These are phyloP conservation scores for Fraxinus nigra DNA, from an alignment of 305 asterid species.

Conservation along the genomic window DNA sequence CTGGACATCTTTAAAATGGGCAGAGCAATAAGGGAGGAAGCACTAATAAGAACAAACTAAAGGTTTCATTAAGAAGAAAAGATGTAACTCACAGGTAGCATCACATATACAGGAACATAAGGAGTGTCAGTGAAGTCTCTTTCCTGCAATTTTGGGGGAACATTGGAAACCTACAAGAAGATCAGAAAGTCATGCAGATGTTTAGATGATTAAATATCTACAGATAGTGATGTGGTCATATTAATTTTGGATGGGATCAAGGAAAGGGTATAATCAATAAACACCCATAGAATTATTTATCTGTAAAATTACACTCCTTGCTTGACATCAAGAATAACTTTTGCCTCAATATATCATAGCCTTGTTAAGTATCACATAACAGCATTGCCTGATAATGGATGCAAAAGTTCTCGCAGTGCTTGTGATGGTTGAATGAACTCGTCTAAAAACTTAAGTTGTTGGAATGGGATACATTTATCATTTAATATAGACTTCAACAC, in stretches of 20 bases:
- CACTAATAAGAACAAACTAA: not conserved
- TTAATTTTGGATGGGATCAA: not conserved
- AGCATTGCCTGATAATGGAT: not conserved
- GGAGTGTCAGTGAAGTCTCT: conserved; percentile 64
- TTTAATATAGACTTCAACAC: not conserved
- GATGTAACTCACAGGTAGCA: conserved; percentile 66
- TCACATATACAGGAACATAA: conserved; percentile 63
- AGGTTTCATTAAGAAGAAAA: conserved; percentile 1
- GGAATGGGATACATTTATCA: not conserved
- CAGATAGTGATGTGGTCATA: not conserved
- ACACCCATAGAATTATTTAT: not conserved
- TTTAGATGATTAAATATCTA: not conserved
- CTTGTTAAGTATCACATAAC: not conserved
- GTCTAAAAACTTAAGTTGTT: not conserved
- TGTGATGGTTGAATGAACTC: not conserved
- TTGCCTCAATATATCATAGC: not conserved
- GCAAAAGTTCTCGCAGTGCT: not conserved
- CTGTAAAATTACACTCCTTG: conserved; percentile 13
- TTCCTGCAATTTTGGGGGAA: conserved; percentile 37
- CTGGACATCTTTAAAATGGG: not conserved
- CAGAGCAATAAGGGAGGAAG: conserved; percentile 1
- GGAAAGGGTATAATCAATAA: not conserved
- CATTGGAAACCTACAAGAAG: conserved; percentile 22
- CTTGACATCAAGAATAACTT: not conserved
- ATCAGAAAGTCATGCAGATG: not conserved